phyloP scores from a whole-genome alignment of 768 basidiomycete species.

The Panaeolus papilionaceus region DNA sequence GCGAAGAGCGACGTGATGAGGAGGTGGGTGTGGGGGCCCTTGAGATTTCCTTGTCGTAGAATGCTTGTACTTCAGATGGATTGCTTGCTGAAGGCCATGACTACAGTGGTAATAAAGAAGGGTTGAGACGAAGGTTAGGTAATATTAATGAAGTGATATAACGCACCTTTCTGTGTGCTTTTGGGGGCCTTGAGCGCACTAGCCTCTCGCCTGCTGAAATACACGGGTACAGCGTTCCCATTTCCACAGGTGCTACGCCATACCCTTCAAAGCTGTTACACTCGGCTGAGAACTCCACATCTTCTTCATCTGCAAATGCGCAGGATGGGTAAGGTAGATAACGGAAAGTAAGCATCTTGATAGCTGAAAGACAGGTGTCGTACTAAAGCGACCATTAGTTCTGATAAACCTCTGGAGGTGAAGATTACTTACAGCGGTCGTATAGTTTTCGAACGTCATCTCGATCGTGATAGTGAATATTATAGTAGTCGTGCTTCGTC shows the following conservation, averaged over 20 bases:
- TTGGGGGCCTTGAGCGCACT: not conserved
- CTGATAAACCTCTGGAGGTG: not conserved
- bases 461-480: not conserved
- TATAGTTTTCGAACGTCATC: not conserved
- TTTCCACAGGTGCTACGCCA: not conserved
- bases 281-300: not conserved
- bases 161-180: not conserved
- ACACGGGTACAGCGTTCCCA: not conserved
- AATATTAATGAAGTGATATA: not conserved
- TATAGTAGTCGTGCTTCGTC: not conserved
- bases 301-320: not conserved
- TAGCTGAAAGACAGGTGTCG: not conserved
- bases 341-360: conserved; percentile 3
- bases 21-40: not conserved
- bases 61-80: not conserved
- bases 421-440: not conserved
- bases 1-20: not conserved
- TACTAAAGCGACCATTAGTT: not conserved
- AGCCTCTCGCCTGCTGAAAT: not conserved
- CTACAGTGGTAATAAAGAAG: not conserved
- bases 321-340: not conserved
- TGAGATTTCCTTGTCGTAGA: conserved; percentile 1
- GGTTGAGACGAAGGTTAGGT: not conserved
- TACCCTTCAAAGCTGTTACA: not conserved
- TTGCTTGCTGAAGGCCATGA: conserved; percentile 2